Evolutionary conservation across 2,329 filamentous ascomycete species (phyloP), one percentile per base, ranked within the genome.

Genomic region (Cadophora gregata): DNA sequence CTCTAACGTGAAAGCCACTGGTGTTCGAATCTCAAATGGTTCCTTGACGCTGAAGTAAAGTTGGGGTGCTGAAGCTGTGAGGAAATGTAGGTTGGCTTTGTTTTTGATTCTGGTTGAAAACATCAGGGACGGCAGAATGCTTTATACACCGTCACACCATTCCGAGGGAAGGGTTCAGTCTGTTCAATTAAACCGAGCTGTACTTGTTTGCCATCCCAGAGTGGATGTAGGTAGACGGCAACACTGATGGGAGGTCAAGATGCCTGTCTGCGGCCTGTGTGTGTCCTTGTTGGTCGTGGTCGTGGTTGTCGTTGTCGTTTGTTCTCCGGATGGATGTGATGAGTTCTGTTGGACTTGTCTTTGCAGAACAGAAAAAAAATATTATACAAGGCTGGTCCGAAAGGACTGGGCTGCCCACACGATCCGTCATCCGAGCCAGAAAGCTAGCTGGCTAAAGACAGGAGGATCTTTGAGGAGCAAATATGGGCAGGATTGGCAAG

Each of bases 101-200:
- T 10, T 53, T 45, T 58, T 61, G 10, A 16, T 16, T 42, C 38
- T 42, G n/a, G 19, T 24, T 16, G 61, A 53, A 69, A 53, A 68
- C 65, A 72, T 69, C 68, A 64, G 70, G 66, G 69, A 68, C 71
- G 70, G 71, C 64, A 71, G 63, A 68, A 69, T 72, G 67, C 70
- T 76, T 75, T 76, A 76, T 76, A 76, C 60, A 45, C 67, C 65
- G 71, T 75, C 69, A 71, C 70, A 74, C 73, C 69, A 75, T 76
- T 71, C 74, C 75, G 73, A 74, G 65, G 67, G 55, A 68, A 66
- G 65, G 73, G 75, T 74, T 72, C 72, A 63, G 67, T 61, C 66
- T 70, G 65, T 68, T 70, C 67, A 71, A 62, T 71, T 74, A 75
- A 66, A 73, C 70, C 73, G 69, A 69, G 61, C 31, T 62, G 67